phyloP scores from a whole-genome alignment of 768 basidiomycete genomes.

The Pleurotus sapidus region DNA sequence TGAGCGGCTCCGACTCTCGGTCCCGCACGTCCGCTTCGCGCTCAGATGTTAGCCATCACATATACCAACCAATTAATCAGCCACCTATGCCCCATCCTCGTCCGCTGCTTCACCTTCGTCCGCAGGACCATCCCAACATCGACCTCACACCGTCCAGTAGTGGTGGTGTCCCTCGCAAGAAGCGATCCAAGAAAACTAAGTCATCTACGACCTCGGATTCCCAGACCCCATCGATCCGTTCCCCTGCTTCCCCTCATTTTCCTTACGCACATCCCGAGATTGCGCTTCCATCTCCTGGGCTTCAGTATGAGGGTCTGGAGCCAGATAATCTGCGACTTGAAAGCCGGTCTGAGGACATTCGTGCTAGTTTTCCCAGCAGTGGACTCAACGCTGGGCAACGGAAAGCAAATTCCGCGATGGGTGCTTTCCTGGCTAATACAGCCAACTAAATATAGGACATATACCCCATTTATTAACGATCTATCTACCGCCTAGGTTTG shows the following conservation, averaged over 20 bases:
- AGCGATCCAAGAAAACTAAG: constrained; percentile 10
- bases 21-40: constrained; percentile 57
- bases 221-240: constrained; percentile 42
- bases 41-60: constrained; percentile 6
- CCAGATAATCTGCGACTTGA: neutral
- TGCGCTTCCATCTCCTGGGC: neutral
- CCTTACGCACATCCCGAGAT: constrained; percentile 16
- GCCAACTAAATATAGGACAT: constrained; percentile 10
- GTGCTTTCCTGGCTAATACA: constrained; percentile 34
- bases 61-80: constrained; percentile 2
- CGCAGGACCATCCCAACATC: constrained; percentile 15
- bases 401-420: constrained; percentile 15
- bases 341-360: constrained; percentile 26
- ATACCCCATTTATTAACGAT: too few relatives aligned
- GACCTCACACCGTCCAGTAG: constrained; percentile 11
- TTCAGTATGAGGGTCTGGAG: neutral
- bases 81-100: neutral
- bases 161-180: constrained; percentile 7
- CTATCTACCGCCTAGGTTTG: too few relatives aligned
- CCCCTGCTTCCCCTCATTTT: constrained; percentile 35
- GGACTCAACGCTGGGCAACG: neutral
- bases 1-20: constrained; percentile 55
- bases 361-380: constrained; percentile 16
- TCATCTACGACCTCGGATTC: constrained; percentile 39
- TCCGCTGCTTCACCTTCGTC: neutral